A percentile compares a stretch with the other conserved stretches of the same genome.
These are phyloP conservation scores for Grigorovia humatica DNA, from an alignment of 805 yeast species.

Conservation along the genomic window DNA sequence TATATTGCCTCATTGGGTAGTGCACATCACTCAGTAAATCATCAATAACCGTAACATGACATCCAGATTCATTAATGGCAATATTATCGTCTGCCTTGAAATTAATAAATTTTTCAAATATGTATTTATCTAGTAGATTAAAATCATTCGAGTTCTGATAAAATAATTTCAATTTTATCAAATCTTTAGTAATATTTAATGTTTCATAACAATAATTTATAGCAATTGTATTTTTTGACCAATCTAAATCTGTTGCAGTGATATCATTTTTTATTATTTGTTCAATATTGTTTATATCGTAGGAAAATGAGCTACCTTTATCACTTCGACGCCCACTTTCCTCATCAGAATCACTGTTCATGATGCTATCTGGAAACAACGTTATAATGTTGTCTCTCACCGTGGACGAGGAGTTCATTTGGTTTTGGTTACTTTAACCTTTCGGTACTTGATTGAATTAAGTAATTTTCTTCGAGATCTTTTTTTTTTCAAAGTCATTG, in stretches of 20 bases:
- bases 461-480: too few species aligned
- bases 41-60: not conserved
- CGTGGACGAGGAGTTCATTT: too few species aligned
- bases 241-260: not conserved
- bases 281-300: not conserved
- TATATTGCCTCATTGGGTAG: conserved; percentile 16
- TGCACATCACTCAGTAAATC: not conserved
- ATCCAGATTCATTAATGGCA: not conserved
- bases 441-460: too few species aligned
- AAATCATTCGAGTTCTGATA: conserved; percentile 4
- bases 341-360: not conserved
- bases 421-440: too few species aligned
- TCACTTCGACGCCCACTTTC: not conserved
- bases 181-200: conserved; percentile 20
- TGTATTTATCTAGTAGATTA: conserved; percentile 1
- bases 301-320: not conserved
- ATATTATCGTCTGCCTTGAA: not conserved
- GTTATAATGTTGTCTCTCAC: conserved; percentile 1
- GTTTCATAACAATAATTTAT: conserved; percentile 20
- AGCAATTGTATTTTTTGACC: conserved; percentile 3
- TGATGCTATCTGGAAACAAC: conserved; percentile 1
- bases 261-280: not conserved
- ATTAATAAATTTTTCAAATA: not conserved
- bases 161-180: conserved; percentile 20
- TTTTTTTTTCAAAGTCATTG: too few species aligned